phyloP scores from a whole-genome alignment of 1,284 basidiomycete species.

The Leccinum huronense region DNA sequence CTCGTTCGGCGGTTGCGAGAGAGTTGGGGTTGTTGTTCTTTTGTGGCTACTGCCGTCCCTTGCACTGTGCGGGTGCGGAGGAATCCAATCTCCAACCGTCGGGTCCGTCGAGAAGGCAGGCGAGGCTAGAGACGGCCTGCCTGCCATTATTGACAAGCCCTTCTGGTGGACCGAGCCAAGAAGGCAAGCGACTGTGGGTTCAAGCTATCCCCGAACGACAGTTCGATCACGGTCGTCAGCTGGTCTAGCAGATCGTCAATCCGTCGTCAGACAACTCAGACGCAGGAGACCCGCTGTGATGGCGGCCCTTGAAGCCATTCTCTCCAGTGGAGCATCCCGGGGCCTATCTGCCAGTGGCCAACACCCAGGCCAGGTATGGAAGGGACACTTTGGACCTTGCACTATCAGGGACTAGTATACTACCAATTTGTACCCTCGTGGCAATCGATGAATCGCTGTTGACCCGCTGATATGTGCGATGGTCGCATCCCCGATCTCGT shows the following conservation, averaged over 20 bases:
- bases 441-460: constrained; percentile 20
- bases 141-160: constrained; percentile 8
- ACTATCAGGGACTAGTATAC: constrained; percentile 18
- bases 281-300: background rate
- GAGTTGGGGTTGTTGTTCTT: background rate
- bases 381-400: constrained; percentile 4
- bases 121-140: constrained; percentile 2
- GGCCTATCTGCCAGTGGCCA: background rate
- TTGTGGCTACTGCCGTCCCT: background rate
- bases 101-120: background rate
- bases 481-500: constrained; percentile 22
- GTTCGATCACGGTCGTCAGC: constrained; percentile 15
- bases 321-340: background rate
- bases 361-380: constrained; percentile 10
- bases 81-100: background rate
- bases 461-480: constrained; percentile 24
- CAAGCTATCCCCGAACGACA: constrained; percentile 8
- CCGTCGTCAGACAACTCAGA: constrained; percentile 3
- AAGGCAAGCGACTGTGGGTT: constrained; percentile 7
- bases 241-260: constrained; percentile 15
- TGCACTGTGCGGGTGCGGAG: background rate
- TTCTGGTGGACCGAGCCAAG: constrained; percentile 3
- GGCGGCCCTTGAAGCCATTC: background rate
- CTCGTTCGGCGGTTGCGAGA: constrained; percentile 1
- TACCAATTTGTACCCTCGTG: constrained; percentile 22